Percentiles rank a stretch among this genome's conserved stretches.
Conservation (phyloP, 352 stramenopile genomes). For the Globisporangium orthogonon region DNA sequence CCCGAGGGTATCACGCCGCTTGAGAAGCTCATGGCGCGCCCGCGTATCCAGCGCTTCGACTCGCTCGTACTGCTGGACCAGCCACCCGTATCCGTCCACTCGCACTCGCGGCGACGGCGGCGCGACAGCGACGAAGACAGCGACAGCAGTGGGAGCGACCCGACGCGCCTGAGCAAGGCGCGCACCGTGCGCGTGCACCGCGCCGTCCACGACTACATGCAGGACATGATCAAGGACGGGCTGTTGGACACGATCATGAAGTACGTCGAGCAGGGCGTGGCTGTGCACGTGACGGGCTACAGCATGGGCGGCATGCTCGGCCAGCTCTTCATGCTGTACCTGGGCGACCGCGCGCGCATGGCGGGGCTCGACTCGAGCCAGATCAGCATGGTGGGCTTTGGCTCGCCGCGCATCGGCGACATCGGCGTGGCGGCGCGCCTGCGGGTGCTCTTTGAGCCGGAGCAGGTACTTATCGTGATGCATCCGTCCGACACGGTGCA, state of each 20-base stretch:
- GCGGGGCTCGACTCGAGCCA: conserved; percentile 64
- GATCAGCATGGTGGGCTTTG: conserved; percentile 83
- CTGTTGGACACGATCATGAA: conserved; percentile 66
- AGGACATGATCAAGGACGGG: conserved; percentile 81
- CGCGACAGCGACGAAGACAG: conserved; percentile 47
- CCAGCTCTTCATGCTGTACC: conserved; percentile 72
- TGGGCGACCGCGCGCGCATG: conserved; percentile 74
- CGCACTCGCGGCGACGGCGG: conserved; percentile 45
- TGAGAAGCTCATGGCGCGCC: conserved; percentile 65
- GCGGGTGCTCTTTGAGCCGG: conserved; percentile 64
- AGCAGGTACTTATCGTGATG: conserved; percentile 83
- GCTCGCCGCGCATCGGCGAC: conserved; percentile 70
- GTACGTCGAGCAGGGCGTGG: conserved; percentile 65
- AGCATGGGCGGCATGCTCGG: conserved; percentile 83
- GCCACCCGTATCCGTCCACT: conserved; percentile 33
- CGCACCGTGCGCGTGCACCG: conserved; percentile 67
- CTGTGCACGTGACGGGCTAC: conserved; percentile 81
- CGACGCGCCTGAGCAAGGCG: conserved; percentile 48
- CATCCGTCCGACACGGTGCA: conserved; percentile 78
- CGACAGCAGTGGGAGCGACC: conserved; percentile 37
- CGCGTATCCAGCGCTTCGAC: conserved; percentile 59
- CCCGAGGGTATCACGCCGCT: conserved; percentile 53
- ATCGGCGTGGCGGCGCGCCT: conserved; percentile 71
- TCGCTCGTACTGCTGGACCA: conserved; percentile 63
- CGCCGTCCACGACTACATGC: conserved; percentile 75